phyloP scores from a whole-genome alignment of 352 stramenopile species.

The Bremia lactucae region DNA sequence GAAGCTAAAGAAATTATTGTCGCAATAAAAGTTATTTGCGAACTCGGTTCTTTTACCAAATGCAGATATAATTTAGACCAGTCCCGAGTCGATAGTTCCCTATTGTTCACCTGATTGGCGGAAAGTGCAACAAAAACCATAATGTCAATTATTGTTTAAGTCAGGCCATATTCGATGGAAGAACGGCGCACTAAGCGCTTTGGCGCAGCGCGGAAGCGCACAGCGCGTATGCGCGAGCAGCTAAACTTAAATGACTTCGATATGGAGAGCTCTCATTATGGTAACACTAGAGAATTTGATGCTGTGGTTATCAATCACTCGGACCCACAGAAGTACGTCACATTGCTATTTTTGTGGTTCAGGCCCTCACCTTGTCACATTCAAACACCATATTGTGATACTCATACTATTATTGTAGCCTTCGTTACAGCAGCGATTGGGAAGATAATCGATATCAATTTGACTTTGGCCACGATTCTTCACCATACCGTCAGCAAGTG shows the following conservation, averaged over 20 bases:
- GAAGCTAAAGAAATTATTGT: too few relatives aligned
- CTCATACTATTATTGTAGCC: not conserved
- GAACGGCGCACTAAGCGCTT: constrained; percentile 7
- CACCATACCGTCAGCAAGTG: not conserved
- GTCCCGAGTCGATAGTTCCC: too few relatives aligned
- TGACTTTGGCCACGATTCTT: constrained; percentile 3
- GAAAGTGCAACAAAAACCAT: too few relatives aligned
- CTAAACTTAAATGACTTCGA: not conserved
- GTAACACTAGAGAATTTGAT: constrained; percentile 8
- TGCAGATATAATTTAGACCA: too few relatives aligned
- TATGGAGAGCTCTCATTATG: not conserved
- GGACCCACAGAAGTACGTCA: constrained; percentile 1
- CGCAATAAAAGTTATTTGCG: too few relatives aligned
- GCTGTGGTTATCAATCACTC: constrained; percentile 3
- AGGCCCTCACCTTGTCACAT: too few relatives aligned
- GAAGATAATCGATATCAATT: constrained; percentile 1
- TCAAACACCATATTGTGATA: too few relatives aligned
- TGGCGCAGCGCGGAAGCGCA: constrained; percentile 5
- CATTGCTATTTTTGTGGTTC: not conserved
- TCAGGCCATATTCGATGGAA: constrained; percentile 12
- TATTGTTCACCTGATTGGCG: too few relatives aligned
- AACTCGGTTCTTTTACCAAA: too few relatives aligned
- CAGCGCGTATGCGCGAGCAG: not conserved
- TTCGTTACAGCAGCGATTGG: not conserved
- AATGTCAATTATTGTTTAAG: too few relatives aligned